Base-by-base conservation (phyloP, 1,139 yeast genomes). In the Candida tetrigidarum region DNA sequence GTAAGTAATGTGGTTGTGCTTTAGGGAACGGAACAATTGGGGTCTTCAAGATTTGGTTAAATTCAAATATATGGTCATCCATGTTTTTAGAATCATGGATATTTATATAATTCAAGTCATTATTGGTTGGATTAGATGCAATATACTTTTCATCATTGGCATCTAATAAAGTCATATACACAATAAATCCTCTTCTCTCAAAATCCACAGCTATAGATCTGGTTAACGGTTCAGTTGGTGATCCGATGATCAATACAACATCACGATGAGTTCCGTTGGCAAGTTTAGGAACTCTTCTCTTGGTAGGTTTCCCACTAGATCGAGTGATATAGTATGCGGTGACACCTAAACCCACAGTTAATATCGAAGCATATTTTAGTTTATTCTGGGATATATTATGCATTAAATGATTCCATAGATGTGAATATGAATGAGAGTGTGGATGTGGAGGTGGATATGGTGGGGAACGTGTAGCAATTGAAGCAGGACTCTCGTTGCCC, bases 111-210 rank as follows among this genome's bases (percentile, higher is more conserved):
- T 76, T 58, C 69, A 81, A 58, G 72, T 72, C 62, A 68, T 77
- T 67, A 66, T 78, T 54, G 74, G 82, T 59, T 70, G 80, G 62
- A 78, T 83, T 80, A 41, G 77, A 71, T 50, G 76, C 79, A 38
- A 88, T 78, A 46, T 81, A 75, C 49, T 73, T 77, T 44, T 78
- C 73, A 53, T 87, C 95, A 41, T 76, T 79, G 9, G 80, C 82
- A 48, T 85, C 84, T 10, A 83, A 66, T 3, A 88, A 82, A 1
- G 95, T 84, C 54, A 89, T 72, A 62, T 85, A 89, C 3, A 89
- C 91, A 26, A 89, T 84, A 58, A 86, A 86, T 1, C 96, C 96
- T 45, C 96, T 70, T 41, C 78, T 78, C 51, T 86, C 91, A 54
- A 89, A 74, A 58, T 89, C 96, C 45, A 80, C 74, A 0, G 91